phyloP scores from a whole-genome alignment of 352 stramenopile species.

The Phytophthora pisi region DNA sequence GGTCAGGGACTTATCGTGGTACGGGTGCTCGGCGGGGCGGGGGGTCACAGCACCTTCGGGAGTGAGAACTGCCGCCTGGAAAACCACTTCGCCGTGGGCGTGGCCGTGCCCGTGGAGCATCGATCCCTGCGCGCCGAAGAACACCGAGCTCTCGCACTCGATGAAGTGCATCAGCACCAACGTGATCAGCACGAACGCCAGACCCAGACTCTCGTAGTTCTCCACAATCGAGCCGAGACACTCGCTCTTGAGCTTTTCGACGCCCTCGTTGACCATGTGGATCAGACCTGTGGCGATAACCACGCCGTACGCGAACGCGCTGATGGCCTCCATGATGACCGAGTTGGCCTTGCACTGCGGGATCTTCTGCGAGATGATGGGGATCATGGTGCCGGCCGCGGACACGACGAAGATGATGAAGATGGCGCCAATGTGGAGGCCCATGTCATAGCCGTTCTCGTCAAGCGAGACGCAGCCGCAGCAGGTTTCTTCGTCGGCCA shows the following conservation, averaged over 20 bases:
- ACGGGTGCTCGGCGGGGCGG: constrained; percentile 19
- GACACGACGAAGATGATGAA: constrained; percentile 68
- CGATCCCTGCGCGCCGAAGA: constrained; percentile 40
- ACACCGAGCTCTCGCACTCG: constrained; percentile 67
- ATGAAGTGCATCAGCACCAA: constrained; percentile 72
- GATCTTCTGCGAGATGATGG: constrained; percentile 50
- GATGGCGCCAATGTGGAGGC: constrained; percentile 53
- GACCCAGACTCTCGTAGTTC: constrained; percentile 55
- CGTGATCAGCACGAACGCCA: constrained; percentile 65
- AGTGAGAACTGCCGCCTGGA: constrained; percentile 3
- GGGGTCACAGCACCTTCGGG: constrained; percentile 22
- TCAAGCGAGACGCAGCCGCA: constrained; percentile 48
- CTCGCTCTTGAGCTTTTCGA: constrained; percentile 62
- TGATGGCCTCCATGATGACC: constrained; percentile 56
- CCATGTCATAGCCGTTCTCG: constrained; percentile 52
- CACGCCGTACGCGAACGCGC: constrained; percentile 68
- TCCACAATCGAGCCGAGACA: constrained; percentile 58
- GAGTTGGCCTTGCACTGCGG: constrained; percentile 41
- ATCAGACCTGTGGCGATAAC: constrained; percentile 74
- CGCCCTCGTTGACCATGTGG: constrained; percentile 72
- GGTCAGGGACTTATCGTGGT: constrained; percentile 20
- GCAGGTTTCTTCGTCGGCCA: constrained; percentile 44
- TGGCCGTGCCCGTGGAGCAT: constrained; percentile 44
- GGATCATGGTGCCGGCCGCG: constrained; percentile 43
- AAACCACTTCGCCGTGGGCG: constrained; percentile 21